Evolutionary conservation across 2,329 filamentous ascomycete genomes (phyloP).

Genomic region (Epichloe aotearoae): DNA sequence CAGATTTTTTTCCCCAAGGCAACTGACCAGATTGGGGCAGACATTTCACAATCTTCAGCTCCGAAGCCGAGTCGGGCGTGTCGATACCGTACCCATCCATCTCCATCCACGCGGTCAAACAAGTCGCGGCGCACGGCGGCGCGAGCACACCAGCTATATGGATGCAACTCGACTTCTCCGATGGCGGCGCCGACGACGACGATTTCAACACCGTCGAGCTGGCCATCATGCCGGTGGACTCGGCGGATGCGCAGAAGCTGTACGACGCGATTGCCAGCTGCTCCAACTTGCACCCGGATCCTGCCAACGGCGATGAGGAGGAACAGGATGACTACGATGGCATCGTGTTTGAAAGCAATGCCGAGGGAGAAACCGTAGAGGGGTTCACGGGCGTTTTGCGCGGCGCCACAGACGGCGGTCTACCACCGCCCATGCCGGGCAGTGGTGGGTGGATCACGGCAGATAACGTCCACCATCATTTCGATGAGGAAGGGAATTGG

Average conservation of each 20-base stretch:
- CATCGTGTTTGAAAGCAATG: slow-evolving; percentile 42
- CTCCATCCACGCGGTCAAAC: slow-evolving; percentile 62
- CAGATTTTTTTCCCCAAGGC: too few species aligned
- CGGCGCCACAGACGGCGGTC: slow-evolving; percentile 32
- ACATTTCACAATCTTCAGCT: slow-evolving; percentile 50
- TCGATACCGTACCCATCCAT: slow-evolving; percentile 63
- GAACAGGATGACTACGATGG: slow-evolving; percentile 40
- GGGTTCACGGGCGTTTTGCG: slow-evolving; percentile 42
- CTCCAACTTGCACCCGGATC: slow-evolving; percentile 65
- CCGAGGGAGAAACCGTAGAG: slow-evolving; percentile 39
- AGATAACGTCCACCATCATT: slow-evolving; percentile 76
- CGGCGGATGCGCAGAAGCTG: slow-evolving; percentile 27
- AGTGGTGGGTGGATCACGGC: slow-evolving; percentile 80
- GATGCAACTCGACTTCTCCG: slow-evolving; percentile 54
- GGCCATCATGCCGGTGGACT: slow-evolving; percentile 43
- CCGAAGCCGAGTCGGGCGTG: slow-evolving; percentile 42
- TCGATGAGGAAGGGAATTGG: slow-evolving; percentile 72
- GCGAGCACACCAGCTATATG: slow-evolving; percentile 39
- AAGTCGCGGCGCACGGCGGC: slow-evolving; percentile 28
- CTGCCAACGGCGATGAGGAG: slow-evolving; percentile 42
- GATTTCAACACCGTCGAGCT: slow-evolving; percentile 55
- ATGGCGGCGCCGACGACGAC: slow-evolving; percentile 45
- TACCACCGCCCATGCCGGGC: slow-evolving; percentile 57
- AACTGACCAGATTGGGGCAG: slow-evolving; percentile 8
- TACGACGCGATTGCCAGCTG: slow-evolving; percentile 62